phyloP scores from a whole-genome alignment of 2,329 filamentous ascomycete genomes.

The Ophiostoma pallidulum region DNA sequence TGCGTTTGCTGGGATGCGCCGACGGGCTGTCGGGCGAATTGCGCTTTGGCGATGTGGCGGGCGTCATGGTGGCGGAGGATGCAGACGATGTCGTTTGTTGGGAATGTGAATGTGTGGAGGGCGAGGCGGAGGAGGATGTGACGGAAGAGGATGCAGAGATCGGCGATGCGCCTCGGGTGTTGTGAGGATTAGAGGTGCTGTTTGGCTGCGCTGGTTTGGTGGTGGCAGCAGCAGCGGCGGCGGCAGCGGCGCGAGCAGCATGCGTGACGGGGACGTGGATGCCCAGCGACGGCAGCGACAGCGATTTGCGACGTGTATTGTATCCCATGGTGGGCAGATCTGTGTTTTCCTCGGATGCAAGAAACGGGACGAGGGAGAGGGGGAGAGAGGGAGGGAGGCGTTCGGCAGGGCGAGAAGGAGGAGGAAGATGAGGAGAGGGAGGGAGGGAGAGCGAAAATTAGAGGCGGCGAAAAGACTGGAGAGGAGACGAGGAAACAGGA shows the following conservation, averaged over 20 bases:
- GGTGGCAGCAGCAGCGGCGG: slow-evolving; percentile 22
- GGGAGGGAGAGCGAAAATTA: background rate
- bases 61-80: slow-evolving; percentile 14
- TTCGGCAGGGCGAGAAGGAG: background rate
- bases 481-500: background rate
- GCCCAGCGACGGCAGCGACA: slow-evolving; percentile 85
- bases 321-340: slow-evolving; percentile 59
- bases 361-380: background rate
- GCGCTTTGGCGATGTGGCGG: slow-evolving; percentile 20
- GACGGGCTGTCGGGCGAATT: background rate
- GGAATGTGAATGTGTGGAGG: background rate
- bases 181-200: slow-evolving; percentile 14
- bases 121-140: background rate
- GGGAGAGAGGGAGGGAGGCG: background rate
- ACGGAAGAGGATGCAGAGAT: background rate
- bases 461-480: background rate
- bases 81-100: slow-evolving; percentile 15
- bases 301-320: slow-evolving; percentile 92
- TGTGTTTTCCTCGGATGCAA: background rate
- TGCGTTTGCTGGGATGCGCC: slow-evolving; percentile 46
- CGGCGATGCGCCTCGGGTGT: slow-evolving; percentile 12
- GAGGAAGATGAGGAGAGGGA: background rate
- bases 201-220: slow-evolving; percentile 25
- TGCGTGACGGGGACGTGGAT: slow-evolving; percentile 71
- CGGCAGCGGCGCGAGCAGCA: slow-evolving; percentile 41